These are phyloP conservation scores for Westerdykella ornata DNA, from an alignment of 2,329 filamentous ascomycete genomes.

Conservation along the genomic window DNA sequence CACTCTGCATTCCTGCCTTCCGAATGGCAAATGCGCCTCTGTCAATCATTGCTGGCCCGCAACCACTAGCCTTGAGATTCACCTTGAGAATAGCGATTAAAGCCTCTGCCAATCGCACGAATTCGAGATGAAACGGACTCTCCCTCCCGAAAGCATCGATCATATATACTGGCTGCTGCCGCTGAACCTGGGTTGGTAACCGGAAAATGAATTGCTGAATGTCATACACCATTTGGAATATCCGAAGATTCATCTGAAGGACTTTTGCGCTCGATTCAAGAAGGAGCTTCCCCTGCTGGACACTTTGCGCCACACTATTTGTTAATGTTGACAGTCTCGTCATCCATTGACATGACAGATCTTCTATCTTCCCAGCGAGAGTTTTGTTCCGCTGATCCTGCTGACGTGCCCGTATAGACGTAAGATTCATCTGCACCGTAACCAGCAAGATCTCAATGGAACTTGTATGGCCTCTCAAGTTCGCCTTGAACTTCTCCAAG, in stretches of 20 bases:
- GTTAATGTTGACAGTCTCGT: conserved; percentile 4
- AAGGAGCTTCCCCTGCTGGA: conserved; percentile 8
- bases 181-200: conserved; percentile 24
- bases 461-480: conserved; percentile 19
- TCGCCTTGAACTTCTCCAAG: conserved; percentile 17
- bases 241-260: conserved; percentile 15
- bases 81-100: conserved; percentile 21
- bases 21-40: conserved; percentile 22
- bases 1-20: conserved; percentile 10
- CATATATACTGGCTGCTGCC: conserved; percentile 28
- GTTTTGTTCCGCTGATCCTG: neutral
- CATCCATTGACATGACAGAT: conserved; percentile 14
- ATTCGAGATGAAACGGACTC: conserved; percentile 27
- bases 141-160: conserved; percentile 22
- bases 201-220: conserved; percentile 13
- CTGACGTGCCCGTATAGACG: neutral
- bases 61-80: conserved; percentile 13
- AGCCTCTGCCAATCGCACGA: conserved; percentile 21
- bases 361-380: conserved; percentile 6
- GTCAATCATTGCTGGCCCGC: conserved; percentile 15
- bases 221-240: conserved; percentile 16
- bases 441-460: conserved; percentile 22
- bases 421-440: conserved; percentile 18
- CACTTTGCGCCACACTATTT: conserved; percentile 1
- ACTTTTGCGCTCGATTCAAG: conserved; percentile 3